Evolutionary conservation across 805 yeast genomes (phyloP).

Genomic region (Isabelozyma rhagii): DNA sequence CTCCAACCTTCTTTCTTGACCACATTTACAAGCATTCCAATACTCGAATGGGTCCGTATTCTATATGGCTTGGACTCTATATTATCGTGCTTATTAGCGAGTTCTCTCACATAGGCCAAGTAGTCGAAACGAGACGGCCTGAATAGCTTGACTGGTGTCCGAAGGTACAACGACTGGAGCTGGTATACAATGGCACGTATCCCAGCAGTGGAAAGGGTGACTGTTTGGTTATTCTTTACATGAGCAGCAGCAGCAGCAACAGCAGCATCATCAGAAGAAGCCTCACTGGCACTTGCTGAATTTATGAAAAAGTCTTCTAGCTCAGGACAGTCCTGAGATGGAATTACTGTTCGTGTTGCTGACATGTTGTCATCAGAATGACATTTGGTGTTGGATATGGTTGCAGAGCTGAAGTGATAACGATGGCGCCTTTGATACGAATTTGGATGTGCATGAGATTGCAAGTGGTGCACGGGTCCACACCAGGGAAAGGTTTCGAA

Average conservation of each 20-base stretch:
- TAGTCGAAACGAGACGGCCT: conserved; percentile 90
- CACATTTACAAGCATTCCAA: conserved; percentile 72
- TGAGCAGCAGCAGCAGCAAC: background rate
- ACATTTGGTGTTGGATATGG: no score
- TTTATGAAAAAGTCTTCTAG: background rate
- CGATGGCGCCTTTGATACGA: no score
- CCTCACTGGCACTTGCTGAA: background rate
- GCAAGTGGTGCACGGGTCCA: background rate
- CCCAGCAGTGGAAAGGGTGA: conserved; percentile 83
- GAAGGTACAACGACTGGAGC: conserved; percentile 68
- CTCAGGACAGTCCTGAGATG: background rate
- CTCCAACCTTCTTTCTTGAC: conserved; percentile 78
- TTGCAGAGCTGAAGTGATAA: no score
- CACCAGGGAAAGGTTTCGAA: background rate
- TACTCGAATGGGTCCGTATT: conserved; percentile 68
- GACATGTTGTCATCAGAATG: background rate
- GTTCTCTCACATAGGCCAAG: conserved; percentile 61
- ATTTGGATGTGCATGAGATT: no score
- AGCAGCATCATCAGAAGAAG: background rate
- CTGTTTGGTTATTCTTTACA: conserved; percentile 39
- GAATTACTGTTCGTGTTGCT: background rate
- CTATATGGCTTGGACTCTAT: conserved; percentile 48
- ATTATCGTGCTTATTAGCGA: conserved; percentile 44
- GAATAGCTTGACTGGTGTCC: conserved; percentile 83
- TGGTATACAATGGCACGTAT: conserved; percentile 81